phyloP scores from a whole-genome alignment of 495 filamentous ascomycete genomes.

The Podospora sp. region DNA sequence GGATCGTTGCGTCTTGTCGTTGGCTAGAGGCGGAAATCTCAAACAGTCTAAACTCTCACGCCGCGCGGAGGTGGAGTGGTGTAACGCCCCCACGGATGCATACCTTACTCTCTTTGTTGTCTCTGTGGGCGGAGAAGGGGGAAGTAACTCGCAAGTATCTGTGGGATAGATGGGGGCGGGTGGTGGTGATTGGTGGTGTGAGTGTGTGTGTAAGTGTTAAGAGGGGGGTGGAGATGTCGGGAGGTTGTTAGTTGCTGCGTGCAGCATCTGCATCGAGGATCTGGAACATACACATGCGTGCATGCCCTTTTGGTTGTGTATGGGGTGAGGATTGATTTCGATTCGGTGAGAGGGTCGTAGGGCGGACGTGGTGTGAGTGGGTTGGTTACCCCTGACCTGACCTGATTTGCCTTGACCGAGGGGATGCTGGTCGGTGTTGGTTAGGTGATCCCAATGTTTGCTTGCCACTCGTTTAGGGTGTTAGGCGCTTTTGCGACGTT shows the following conservation, averaged over 20 bases:
- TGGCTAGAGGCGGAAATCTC: background rate
- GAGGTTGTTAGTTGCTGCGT: background rate
- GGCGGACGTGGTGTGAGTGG: background rate
- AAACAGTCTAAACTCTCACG: background rate
- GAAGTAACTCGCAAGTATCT: background rate
- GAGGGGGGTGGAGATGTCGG: background rate
- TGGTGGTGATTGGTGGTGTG: background rate
- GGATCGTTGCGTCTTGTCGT: background rate
- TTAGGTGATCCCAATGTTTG: background rate
- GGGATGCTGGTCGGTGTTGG: background rate
- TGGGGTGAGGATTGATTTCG: background rate
- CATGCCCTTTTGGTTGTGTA: background rate
- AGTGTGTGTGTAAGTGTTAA: background rate
- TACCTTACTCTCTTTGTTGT: too few relatives aligned
- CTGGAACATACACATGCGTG: background rate
- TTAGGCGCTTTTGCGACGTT: background rate
- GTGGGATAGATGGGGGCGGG: background rate
- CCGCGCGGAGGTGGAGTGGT: background rate
- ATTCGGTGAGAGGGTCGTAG: background rate
- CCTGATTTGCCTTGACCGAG: background rate
- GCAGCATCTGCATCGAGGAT: background rate
- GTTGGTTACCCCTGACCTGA: background rate
- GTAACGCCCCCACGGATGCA: background rate
- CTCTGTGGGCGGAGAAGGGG: too few relatives aligned
- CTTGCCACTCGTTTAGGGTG: background rate